Base-by-base conservation (phyloP, 257 asterid species). In the Datura wrightii region DNA sequence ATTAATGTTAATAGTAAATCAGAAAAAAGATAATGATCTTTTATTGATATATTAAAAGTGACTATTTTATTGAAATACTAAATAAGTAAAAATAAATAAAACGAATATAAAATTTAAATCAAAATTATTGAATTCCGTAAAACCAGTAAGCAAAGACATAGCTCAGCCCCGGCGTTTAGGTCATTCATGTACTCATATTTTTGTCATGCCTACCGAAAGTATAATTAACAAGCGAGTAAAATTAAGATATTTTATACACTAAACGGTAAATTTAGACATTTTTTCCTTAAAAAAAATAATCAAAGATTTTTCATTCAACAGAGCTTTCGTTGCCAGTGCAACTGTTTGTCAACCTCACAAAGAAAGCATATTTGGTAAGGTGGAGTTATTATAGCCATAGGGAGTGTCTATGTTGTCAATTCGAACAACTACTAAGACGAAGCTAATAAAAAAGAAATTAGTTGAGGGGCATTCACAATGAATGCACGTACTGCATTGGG, bases 391-490 rank as follows among this genome's bases (percentile, higher is more conserved):
- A 50, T 52, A 76, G 13, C 18, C 62, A 76, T 50, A 34, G 42
- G 2, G 31, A 41, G 59, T 50, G 50, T 31, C 31, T 50, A 50
- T 9, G 37, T 76, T 52, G 63, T 52, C 46, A 52, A 76, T 76
- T 76, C 46, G 3, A 69, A 69, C 52, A 41, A 69, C 78, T 15
- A 69, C 52, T 69, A 14, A 24, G 46, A 31, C n/a, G 62, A 2
- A 76, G 63, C 82, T 76, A 76, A 39, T 70, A 48, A 52, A 24
- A 48, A 36, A 59, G 65, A 1, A 13, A 81, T 84, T 85, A 19
- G 87, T 80, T 85, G 87, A 59, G 58, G 34, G 80, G 70, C 72
- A 60, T 74, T 24, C 31, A 24, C 31, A 24, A 46, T 37, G 79
- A 50, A 83, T 48, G 83, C 5, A 10, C 41, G 46, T 34, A 65